A percentile compares a stretch with the other conserved stretches of the same genome.
phyloP scores from a whole-genome alignment of 2,329 filamentous ascomycete species.

The Hypoxylon sp. region DNA sequence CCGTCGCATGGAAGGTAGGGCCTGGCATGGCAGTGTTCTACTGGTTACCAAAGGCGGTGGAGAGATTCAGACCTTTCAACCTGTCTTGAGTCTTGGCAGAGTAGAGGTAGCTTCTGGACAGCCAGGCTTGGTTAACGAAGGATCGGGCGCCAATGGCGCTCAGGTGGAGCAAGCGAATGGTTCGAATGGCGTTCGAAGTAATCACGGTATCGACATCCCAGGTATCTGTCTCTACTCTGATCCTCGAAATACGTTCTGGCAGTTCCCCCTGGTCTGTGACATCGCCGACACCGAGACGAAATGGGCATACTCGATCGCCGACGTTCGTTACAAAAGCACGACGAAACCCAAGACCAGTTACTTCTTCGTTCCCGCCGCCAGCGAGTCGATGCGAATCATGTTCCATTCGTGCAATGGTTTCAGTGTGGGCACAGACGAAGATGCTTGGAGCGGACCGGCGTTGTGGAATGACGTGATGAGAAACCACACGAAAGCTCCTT shows the following conservation, averaged over 20 bases:
- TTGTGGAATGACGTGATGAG: slow-evolving; percentile 95
- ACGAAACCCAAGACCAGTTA: slow-evolving; percentile 67
- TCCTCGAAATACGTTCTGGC: slow-evolving; percentile 84
- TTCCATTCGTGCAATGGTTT: slow-evolving; percentile 99
- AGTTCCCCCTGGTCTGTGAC: slow-evolving; percentile 83
- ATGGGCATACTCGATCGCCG: slow-evolving; percentile 81
- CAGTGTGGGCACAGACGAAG: slow-evolving; percentile 76
- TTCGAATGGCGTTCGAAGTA: slow-evolving; percentile 54
- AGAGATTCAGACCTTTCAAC: slow-evolving; percentile 62
- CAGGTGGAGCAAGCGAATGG: slow-evolving; percentile 1
- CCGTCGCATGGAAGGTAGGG: slow-evolving; percentile 71
- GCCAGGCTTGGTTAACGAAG: slow-evolving; percentile 43
- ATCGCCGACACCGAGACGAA: slow-evolving; percentile 73
- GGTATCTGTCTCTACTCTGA: slow-evolving; percentile 71
- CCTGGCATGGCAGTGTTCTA: slow-evolving; percentile 87
- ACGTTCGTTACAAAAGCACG: slow-evolving; percentile 67
- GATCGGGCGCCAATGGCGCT: slow-evolving; percentile 43
- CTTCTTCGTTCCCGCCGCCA: slow-evolving; percentile 85
- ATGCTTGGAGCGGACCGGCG: slow-evolving; percentile 87
- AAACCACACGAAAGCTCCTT: slow-evolving; percentile 78
- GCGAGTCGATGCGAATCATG: slow-evolving; percentile 96
- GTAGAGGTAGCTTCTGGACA: slow-evolving; percentile 42
- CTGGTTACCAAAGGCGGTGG: slow-evolving; percentile 80
- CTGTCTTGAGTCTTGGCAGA: slow-evolving; percentile 65
- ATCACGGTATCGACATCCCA: slow-evolving; percentile 55